Base-by-base conservation (phyloP, 192 early-diverging fungal genomes). In the Coemansia sp. region DNA sequence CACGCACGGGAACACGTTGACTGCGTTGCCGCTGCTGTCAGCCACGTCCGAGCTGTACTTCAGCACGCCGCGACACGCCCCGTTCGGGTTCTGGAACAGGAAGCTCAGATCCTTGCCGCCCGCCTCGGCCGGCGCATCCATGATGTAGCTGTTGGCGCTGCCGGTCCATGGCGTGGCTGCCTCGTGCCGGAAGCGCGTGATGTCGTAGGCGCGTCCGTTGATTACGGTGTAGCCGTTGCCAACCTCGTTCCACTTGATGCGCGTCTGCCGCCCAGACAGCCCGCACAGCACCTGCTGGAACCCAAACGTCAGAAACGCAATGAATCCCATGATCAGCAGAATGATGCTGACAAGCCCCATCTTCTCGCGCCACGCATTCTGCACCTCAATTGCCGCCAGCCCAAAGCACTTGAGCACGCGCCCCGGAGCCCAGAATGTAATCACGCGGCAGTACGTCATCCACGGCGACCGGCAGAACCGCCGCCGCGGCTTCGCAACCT, bases 341-440 rank as follows among this genome's bases (percentile, higher is more conserved):
- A 95, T 94, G 61, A 96, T 83, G 39, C 86, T 88, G 45, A 94
- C 90, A 10, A 97, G 78, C 0, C 91, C 93, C 64, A 97, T 90
- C 77, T 97, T 97, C 79, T 97, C 95, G 71, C 94, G 87, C 90
- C 91, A 97, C 32, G 95, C 96, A 65, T 75, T 73, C 62, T 92
- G 92, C 71, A 88, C 85, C 41, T 69, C 81, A 12, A 63, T 47
- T 42, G 85, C 79, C 21, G 77, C 68, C 72, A 91, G 89, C 6
- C 91, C 91, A 45, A 72, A 85, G 71, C 78, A 82, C 66, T 70
- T 66, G 19, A 88, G 74, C 16, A 87, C 69, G n/a, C 82, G 73
- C 0, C 78, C 68, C 7, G 86, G 86, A 61, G 84, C 81, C 66
- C 82, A 88, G 63, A 85, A 88, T 21, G 87, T 88, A 32, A 85